A percentile compares a stretch with the other conserved stretches of the same genome.
phyloP scores from a whole-genome alignment of 1,284 basidiomycete species.

The Ceratorhiza oryzae-sativae region DNA sequence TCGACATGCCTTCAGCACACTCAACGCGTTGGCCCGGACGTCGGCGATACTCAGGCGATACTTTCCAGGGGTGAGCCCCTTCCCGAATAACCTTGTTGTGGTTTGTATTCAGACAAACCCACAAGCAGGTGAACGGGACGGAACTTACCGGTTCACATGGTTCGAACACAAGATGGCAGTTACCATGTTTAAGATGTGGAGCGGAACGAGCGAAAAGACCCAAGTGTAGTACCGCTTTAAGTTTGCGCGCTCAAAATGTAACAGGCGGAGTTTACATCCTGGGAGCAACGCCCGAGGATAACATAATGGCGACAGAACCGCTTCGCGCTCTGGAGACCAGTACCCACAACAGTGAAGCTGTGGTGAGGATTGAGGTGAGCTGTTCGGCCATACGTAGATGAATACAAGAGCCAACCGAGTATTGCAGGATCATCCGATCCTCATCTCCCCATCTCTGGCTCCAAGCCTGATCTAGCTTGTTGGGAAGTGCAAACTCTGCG shows the following conservation, averaged over 20 bases:
- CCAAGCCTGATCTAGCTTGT: constrained; percentile 77
- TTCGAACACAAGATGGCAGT: constrained; percentile 72
- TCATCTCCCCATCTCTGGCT: constrained; percentile 65
- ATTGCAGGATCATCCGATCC: constrained; percentile 69
- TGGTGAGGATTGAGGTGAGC: background rate
- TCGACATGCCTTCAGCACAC: constrained; percentile 39
- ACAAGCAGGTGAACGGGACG: background rate
- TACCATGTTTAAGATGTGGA: constrained; percentile 70
- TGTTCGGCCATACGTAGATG: background rate
- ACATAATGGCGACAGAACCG: constrained; percentile 66
- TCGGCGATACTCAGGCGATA: constrained; percentile 65
- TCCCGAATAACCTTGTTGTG: constrained; percentile 59
- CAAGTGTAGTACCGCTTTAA: constrained; percentile 63
- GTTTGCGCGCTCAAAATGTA: constrained; percentile 64
- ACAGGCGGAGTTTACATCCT: constrained; percentile 73
- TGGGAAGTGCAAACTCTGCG: constrained; percentile 70
- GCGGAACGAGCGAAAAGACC: constrained; percentile 69
- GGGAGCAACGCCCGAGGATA: constrained; percentile 70
- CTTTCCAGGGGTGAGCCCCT: constrained; percentile 70
- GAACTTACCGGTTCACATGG: constrained; percentile 65
- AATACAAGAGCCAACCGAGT: constrained; percentile 50
- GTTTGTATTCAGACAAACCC: background rate
- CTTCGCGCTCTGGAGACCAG: constrained; percentile 69
- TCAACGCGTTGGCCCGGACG: constrained; percentile 54
- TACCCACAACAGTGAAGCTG: constrained; percentile 75